Conservation (phyloP, 2,329 filamentous ascomycete genomes). For the Neoascochyta sp. region DNA sequence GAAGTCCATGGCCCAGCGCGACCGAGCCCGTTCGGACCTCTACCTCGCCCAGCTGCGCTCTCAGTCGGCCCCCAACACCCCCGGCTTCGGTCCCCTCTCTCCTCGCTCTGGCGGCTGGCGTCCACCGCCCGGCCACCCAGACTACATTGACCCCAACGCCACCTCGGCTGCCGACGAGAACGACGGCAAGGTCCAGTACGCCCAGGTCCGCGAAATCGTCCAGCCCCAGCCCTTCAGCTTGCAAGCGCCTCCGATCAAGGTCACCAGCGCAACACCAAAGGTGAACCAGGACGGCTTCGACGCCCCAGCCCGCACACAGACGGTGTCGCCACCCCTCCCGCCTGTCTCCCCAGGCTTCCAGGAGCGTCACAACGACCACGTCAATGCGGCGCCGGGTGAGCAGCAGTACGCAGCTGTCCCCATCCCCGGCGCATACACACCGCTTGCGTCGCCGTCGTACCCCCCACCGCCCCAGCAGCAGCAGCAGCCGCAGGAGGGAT, state of each 20-base stretch:
- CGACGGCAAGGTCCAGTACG: conserved; percentile 33
- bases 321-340: conserved; percentile 32
- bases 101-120: conserved; percentile 52
- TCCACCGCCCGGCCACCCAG: conserved; percentile 43
- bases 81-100: conserved; percentile 71
- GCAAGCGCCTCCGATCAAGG: conserved; percentile 75
- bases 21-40: conserved; percentile 88
- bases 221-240: conserved; percentile 70
- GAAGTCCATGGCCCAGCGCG: conserved; percentile 95
- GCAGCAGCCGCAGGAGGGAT: conserved; percentile 20
- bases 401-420: conserved; percentile 80
- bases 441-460: conserved; percentile 44
- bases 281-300: conserved; percentile 61
- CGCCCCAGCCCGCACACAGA: conserved; percentile 32
- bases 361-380: conserved; percentile 59
- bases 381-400: conserved; percentile 71
- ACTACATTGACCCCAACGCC: conserved; percentile 45
- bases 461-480: conserved; percentile 27
- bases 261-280: conserved; percentile 74
- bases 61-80: conserved; percentile 92
- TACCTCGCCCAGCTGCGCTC: conserved; percentile 68
- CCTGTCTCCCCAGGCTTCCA: conserved; percentile 38
- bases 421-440: conserved; percentile 77
- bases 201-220: conserved; percentile 43
- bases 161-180: conserved; percentile 52